phyloP scores from a whole-genome alignment of 1,284 basidiomycete genomes.

The Trichosporon asahii region DNA sequence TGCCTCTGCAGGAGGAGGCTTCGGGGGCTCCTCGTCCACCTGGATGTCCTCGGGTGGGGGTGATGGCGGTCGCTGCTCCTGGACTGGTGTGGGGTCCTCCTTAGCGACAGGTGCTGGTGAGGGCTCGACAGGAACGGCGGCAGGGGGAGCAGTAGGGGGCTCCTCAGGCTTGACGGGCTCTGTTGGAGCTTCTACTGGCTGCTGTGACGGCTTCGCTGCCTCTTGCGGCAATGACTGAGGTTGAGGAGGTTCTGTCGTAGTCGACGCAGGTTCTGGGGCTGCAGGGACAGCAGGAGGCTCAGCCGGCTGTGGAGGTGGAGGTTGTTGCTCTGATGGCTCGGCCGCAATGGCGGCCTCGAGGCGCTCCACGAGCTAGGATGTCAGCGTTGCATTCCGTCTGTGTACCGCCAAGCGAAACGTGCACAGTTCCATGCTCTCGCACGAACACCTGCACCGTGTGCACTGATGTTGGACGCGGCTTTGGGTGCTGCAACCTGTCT shows the following conservation, averaged over 20 bases:
- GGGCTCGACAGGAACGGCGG: background rate
- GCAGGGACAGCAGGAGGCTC: background rate
- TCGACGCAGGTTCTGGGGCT: background rate
- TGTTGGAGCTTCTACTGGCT: background rate
- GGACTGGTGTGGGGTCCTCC: background rate
- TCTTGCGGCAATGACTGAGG: background rate
- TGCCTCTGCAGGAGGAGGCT: background rate
- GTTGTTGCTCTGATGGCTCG: background rate
- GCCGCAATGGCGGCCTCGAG: conserved; percentile 24
- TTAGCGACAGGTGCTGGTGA: background rate
- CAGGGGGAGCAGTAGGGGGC: background rate
- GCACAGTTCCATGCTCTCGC: background rate
- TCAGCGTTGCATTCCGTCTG: background rate
- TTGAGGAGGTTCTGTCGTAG: background rate
- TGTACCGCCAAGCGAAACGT: background rate
- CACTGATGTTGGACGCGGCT: background rate
- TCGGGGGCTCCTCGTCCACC: background rate
- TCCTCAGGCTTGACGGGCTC: background rate
- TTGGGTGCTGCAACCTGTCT: background rate
- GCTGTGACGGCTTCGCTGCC: background rate
- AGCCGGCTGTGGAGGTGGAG: background rate
- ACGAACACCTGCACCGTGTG: background rate
- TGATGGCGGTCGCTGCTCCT: background rate
- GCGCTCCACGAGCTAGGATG: conserved; percentile 40
- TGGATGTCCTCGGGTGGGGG: background rate